Base-by-base conservation (phyloP, 495 filamentous ascomycete species). In the Articulospora tetracladia region DNA sequence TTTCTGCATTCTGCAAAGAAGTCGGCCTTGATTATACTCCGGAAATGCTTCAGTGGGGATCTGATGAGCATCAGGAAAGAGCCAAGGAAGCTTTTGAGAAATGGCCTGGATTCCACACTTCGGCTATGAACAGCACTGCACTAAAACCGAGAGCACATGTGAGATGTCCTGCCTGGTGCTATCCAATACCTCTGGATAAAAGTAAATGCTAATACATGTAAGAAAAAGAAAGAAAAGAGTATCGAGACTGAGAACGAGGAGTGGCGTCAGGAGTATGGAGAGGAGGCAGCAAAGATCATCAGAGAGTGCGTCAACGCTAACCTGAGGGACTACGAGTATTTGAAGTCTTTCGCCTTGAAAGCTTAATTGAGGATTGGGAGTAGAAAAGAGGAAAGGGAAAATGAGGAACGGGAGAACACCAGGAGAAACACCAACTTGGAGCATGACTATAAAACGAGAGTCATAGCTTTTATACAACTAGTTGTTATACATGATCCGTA, bases 71-170 rank as follows among this genome's bases (percentile, higher is more conserved):
- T 47, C 84, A 93, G 58, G 55, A 73, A 52, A 67, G 74, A 54
- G 92, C 89, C 0, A 76, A 75, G 55, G 79, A 81, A 55, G 80
- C 81, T 20, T 98, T 98, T 75, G 90, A 90, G 75, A 98, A 98
- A 76, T 98, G 94, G 94, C 85, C 84, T 57, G 94, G 93, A 0
- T 98, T 97, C 71, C 94, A 98, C 68, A 89, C 98, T 53, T 93
- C 97, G 77, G 94, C 91, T 19, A 89, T 98, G 61, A 75, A 87
- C 53, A 93, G 88, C 61, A 86, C 77, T 52, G 84, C 82, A 44
- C 72, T 98, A 63, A 86, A 84, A 65, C 81, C 90, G 17, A 76
- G 92, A 69, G 72, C 67, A 41, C 82, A 89, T 67, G 92, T 96
- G 83, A 79, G 90, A 62, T 48, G 10, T 27, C 4, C 27, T 30